A percentile compares a stretch with the other conserved stretches of the same genome.
phyloP scores from a whole-genome alignment of 805 yeast genomes.

The Yamadazyma phyllophila region DNA sequence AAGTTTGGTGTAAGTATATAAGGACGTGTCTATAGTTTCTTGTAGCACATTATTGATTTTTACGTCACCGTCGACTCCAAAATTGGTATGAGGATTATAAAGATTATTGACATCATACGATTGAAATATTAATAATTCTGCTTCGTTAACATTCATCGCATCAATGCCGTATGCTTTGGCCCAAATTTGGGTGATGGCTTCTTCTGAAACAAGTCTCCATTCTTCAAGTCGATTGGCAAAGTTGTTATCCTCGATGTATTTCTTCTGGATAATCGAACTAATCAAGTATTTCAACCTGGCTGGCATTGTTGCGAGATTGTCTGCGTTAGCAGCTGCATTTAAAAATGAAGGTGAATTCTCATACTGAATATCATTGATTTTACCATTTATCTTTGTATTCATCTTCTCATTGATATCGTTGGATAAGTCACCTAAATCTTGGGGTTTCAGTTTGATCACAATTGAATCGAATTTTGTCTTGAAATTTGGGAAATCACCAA shows the following conservation, averaged over 20 bases:
- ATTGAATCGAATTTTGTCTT: conserved; percentile 34
- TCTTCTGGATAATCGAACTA: conserved; percentile 57
- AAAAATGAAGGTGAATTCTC: conserved; percentile 27
- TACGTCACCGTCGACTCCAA: conserved; percentile 22
- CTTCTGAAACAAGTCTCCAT: conserved; percentile 67
- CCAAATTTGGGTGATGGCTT: conserved; percentile 52
- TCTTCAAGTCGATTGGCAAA: conserved; percentile 2
- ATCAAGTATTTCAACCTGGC: conserved; percentile 51
- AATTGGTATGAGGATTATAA: conserved; percentile 28
- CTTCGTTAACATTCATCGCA: conserved; percentile 51
- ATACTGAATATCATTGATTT: conserved; percentile 24
- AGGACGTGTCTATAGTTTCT: conserved; percentile 33
- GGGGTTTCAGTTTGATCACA: conserved; percentile 17
- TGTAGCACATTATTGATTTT: conserved; percentile 26
- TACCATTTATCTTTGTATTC: background rate
- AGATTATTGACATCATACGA: conserved; percentile 33
- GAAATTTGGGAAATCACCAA: conserved; percentile 50
- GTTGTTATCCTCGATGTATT: conserved; percentile 32
- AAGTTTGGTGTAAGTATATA: conserved; percentile 22
- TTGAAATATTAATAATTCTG: conserved; percentile 42
- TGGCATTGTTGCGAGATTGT: conserved; percentile 47
- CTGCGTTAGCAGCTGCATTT: conserved; percentile 24
- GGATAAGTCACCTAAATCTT: conserved; percentile 5
- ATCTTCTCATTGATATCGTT: conserved; percentile 2
- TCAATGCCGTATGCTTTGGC: conserved; percentile 51